A percentile compares a stretch with the other conserved stretches of the same genome.
Evolutionary conservation across 2,329 filamentous ascomycete genomes (phyloP).

Genomic region (Aspergillus novofumigatus): DNA sequence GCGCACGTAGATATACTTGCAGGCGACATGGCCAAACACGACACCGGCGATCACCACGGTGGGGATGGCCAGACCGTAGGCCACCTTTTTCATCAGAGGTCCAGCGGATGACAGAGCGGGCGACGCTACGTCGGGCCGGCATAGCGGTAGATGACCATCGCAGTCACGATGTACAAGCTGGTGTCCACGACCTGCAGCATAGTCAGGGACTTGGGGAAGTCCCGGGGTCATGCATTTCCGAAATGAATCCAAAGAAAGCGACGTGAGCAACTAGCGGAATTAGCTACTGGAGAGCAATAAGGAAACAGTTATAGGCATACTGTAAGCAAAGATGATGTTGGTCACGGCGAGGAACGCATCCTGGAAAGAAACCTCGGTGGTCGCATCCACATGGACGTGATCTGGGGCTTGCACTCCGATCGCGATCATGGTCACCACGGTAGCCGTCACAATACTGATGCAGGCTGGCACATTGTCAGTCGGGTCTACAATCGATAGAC

Average conservation of each 20-base stretch:
- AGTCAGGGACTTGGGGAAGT: constrained; percentile 60
- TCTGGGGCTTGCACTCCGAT: constrained; percentile 52
- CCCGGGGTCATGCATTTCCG: constrained; percentile 59
- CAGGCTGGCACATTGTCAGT: constrained; percentile 45
- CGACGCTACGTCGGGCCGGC: constrained; percentile 58
- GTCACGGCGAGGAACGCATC: constrained; percentile 57
- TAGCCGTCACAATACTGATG: constrained; percentile 58
- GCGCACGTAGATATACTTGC: constrained; percentile 62
- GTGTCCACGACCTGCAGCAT: constrained; percentile 59
- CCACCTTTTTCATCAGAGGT: constrained; percentile 55
- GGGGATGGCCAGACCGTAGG: constrained; percentile 64
- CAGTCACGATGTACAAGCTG: constrained; percentile 61
- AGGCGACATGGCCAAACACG: constrained; percentile 63
- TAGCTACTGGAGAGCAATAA: background rate
- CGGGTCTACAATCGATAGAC: background rate
- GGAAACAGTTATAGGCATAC: constrained; percentile 21
- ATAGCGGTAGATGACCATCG: constrained; percentile 64
- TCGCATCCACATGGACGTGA: constrained; percentile 30
- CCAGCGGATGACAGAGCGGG: constrained; percentile 63
- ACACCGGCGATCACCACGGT: constrained; percentile 66
- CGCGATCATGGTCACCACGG: constrained; percentile 62
- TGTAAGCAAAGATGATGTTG: constrained; percentile 69
- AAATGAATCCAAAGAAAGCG: constrained; percentile 63
- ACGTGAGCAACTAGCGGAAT: constrained; percentile 50
- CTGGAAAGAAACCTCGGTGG: constrained; percentile 43